Evolutionary conservation across 1,284 basidiomycete species (phyloP).

Genomic region (Papiliotrema terrestris): DNA sequence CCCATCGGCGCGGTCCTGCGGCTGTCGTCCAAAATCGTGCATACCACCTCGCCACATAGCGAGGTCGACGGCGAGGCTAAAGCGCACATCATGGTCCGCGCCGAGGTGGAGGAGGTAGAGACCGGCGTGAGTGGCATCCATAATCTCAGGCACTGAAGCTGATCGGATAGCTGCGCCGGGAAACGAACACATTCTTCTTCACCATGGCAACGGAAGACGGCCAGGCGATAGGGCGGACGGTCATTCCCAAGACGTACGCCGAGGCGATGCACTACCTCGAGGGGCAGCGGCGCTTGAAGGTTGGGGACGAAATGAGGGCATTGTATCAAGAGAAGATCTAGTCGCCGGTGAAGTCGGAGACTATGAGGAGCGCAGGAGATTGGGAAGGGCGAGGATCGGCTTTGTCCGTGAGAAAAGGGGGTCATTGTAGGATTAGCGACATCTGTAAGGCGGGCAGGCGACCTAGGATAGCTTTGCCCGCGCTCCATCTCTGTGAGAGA

Average conservation of each 20-base stretch:
- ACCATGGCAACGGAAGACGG: conserved; percentile 45
- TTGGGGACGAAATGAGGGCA: conserved; percentile 46
- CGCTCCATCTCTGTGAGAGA: too few species aligned
- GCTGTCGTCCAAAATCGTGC: conserved; percentile 61
- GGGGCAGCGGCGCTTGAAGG: conserved; percentile 57
- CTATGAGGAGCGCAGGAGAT: too few species aligned
- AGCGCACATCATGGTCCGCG: conserved; percentile 68
- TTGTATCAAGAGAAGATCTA: conserved; percentile 23
- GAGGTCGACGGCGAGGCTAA: conserved; percentile 34
- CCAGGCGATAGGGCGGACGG: conserved; percentile 53
- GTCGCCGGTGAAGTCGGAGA: too few species aligned
- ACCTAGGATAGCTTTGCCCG: too few species aligned
- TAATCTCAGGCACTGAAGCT: neutral
- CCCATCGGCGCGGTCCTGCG: conserved; percentile 75
- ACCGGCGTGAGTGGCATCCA: conserved; percentile 57
- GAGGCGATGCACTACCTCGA: conserved; percentile 81
- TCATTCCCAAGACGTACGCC: conserved; percentile 59
- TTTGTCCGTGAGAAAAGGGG: too few species aligned
- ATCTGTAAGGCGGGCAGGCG: too few species aligned
- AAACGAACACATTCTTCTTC: conserved; percentile 53
- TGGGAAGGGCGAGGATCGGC: too few species aligned
- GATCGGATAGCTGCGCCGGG: conserved; percentile 27
- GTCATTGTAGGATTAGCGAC: too few species aligned
- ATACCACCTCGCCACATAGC: conserved; percentile 36
- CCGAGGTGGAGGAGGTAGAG: conserved; percentile 69